Evolutionary conservation across 345 rosid species (phyloP).

Genomic region (Eucalyptus leucophloia): DNA sequence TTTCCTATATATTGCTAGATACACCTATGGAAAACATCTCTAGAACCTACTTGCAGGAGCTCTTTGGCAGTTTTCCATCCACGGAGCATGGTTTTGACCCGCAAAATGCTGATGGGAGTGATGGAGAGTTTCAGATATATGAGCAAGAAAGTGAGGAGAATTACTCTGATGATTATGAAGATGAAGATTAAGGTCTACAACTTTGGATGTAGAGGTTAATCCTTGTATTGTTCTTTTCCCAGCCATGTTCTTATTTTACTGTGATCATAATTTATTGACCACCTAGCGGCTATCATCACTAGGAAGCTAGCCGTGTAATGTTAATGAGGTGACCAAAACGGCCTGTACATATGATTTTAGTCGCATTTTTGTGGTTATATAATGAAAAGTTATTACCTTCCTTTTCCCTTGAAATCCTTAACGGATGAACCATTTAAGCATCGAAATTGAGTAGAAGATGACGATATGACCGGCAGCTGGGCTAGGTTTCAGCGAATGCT

Average conservation of each 20-base stretch:
- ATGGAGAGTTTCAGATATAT: constrained; percentile 72
- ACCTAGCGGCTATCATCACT: not conserved
- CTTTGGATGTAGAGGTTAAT: not conserved
- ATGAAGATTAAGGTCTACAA: not conserved
- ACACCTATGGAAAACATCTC: constrained; percentile 61
- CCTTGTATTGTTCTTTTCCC: not conserved
- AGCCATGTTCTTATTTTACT: not conserved
- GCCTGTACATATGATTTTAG: not conserved
- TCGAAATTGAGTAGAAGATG: not conserved
- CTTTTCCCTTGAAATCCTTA: not conserved
- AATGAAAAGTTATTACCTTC: not conserved
- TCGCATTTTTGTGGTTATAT: not conserved
- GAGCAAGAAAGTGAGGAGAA: constrained; percentile 66
- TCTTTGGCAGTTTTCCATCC: constrained; percentile 71
- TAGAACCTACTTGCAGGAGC: constrained; percentile 71
- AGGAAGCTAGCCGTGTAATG: not conserved
- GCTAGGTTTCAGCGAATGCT: not conserved
- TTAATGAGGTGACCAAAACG: not conserved
- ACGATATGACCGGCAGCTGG: not conserved
- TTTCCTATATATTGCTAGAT: constrained; percentile 45
- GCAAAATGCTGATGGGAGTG: constrained; percentile 25
- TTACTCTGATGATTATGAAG: constrained; percentile 16
- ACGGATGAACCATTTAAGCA: not conserved
- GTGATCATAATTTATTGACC: not conserved
- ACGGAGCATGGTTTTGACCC: constrained; percentile 16